Base-by-base conservation (phyloP, 768 basidiomycete genomes). In the Trametes cubensis region DNA sequence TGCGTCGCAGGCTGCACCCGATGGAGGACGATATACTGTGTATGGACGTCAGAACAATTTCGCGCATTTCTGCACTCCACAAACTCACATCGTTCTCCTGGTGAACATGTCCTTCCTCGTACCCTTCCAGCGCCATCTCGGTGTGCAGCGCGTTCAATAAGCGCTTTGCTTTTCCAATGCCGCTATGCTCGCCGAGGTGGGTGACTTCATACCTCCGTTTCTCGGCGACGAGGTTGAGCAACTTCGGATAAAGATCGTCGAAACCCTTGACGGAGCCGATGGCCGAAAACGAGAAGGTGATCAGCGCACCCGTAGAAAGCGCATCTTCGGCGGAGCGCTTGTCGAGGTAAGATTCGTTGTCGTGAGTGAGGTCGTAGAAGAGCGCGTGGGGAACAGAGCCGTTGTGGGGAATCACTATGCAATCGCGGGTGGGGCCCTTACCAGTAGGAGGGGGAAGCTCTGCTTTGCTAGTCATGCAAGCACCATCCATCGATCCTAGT, bases 181-280 rank as follows among this genome's bases (percentile, higher is more conserved):
- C 76, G 40, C 75, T 74, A 58, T 69, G 63, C 41, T 73, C 72
- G 39, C 73, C 72, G 11, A 87, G 73, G 2, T 81, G 82, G 0
- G 85, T 85, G 15, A 90, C 67, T 66, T 92, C 88, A 70, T 99
- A 99, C 65, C 74, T 73, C 63, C 94, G 81, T 70, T 84, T 87
- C 73, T 99, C 97, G 15, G 78, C 79, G 11, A 98, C 97, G 51
- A 99, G 79, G 71, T 97, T 85, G 39, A 99, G 75, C n/a, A 96
- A 75, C 72, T 94, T 96, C 3, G 96, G 96, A 71, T 98, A 98
- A 21, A 99, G 75, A 67, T 99, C 97, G 69, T 99, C 97, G 71
- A 96, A 97, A 20, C 96, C 97, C 74, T 98, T 97, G 67, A 95
- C 94, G 17, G 92, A 95, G 2, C 95, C 97, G 58, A 92, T 84